Conservation (phyloP, 768 basidiomycete genomes). For the Naematelia encephala region DNA sequence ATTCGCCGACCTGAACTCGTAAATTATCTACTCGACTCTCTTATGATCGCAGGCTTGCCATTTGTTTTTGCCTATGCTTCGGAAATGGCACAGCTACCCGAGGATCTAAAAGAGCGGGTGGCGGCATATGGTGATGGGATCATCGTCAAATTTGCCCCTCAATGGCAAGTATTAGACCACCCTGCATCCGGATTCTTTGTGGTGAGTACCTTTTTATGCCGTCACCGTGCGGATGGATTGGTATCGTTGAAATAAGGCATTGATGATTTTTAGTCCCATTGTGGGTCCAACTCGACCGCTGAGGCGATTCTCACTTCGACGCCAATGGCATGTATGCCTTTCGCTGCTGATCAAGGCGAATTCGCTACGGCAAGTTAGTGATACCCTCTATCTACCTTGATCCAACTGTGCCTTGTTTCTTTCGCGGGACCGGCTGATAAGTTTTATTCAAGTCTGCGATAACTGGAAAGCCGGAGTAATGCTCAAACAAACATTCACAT, state of each 20-base stretch:
- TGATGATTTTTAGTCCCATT: constrained; percentile 19
- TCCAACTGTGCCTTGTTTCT: neutral
- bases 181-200: constrained; percentile 23
- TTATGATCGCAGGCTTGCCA: constrained; percentile 15
- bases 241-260: neutral
- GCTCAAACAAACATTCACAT: constrained; percentile 29
- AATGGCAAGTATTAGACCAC: constrained; percentile 28
- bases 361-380: constrained; percentile 21
- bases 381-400: neutral
- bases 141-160: constrained; percentile 27
- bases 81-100: constrained; percentile 9
- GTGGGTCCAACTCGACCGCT: constrained; percentile 24
- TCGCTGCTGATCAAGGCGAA: constrained; percentile 35
- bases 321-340: constrained; percentile 24
- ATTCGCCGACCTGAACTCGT: constrained; percentile 23
- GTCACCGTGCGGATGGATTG: too few relatives aligned
- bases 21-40: constrained; percentile 21
- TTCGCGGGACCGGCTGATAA: neutral
- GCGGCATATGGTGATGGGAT: constrained; percentile 11
- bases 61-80: constrained; percentile 33
- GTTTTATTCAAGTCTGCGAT: constrained; percentile 11
- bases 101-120: constrained; percentile 16
- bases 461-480: constrained; percentile 23
- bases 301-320: constrained; percentile 24
- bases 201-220: constrained; percentile 6